Percentiles rank a stretch among this genome's conserved stretches.
Conservation (phyloP, 2,329 filamentous ascomycete species). For the Aspergillus nomiae region DNA sequence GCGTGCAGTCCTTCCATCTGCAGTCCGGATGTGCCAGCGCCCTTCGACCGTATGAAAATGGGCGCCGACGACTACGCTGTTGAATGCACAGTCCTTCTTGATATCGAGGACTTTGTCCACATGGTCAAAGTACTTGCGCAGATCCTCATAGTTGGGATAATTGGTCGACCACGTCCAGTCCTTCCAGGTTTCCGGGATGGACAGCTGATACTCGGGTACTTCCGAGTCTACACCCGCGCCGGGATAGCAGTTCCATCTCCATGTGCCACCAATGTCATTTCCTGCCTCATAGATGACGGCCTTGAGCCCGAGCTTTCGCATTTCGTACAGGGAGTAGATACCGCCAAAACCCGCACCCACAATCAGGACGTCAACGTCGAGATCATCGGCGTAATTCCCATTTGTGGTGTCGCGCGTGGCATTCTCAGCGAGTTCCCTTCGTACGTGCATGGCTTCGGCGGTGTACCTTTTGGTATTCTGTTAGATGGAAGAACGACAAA, state of each 20-base stretch:
- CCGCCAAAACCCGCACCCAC: conserved; percentile 35
- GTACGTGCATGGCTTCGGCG: not conserved
- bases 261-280: conserved; percentile 54
- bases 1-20: conserved; percentile 42
- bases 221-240: conserved; percentile 58
- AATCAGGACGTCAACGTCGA: conserved; percentile 28
- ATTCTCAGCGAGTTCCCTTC: not conserved
- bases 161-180: conserved; percentile 48
- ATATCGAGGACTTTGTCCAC: conserved; percentile 48
- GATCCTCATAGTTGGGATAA: conserved; percentile 36
- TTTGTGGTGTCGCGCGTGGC: conserved; percentile 7
- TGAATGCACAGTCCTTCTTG: conserved; percentile 49
- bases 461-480: not conserved
- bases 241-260: conserved; percentile 61
- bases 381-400: conserved; percentile 29
- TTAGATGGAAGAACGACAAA: not conserved
- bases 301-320: conserved; percentile 54
- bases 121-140: conserved; percentile 51
- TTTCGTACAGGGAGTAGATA: conserved; percentile 54
- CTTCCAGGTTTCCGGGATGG: conserved; percentile 51
- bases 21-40: conserved; percentile 49
- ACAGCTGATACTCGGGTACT: conserved; percentile 57
- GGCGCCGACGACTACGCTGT: conserved; percentile 46
- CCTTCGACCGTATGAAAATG: conserved; percentile 39
- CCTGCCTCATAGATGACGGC: conserved; percentile 57